Percentiles rank a stretch among this genome's conserved stretches.
These are phyloP conservation scores for Fusarium ramigenum DNA, from an alignment of 2,329 filamentous ascomycete species.

Conservation along the genomic window DNA sequence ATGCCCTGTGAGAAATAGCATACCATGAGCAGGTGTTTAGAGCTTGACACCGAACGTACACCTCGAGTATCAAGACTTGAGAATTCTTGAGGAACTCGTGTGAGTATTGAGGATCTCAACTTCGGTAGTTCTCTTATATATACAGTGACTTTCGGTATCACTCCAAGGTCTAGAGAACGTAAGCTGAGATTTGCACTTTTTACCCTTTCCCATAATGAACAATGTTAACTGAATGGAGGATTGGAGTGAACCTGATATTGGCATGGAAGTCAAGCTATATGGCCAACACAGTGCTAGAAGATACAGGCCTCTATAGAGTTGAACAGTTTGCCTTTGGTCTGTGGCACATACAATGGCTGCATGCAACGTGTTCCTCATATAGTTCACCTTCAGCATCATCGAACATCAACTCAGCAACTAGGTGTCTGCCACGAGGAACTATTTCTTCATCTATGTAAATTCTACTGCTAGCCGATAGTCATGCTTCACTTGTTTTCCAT, in stretches of 20 bases:
- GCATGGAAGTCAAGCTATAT: not conserved
- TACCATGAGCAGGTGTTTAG: not conserved
- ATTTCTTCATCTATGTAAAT: not conserved
- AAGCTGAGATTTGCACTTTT: not conserved
- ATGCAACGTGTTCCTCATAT: not conserved
- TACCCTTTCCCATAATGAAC: not conserved
- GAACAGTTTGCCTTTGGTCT: fast-evolving
- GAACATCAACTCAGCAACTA: not conserved
- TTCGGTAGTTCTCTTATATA: fast-evolving
- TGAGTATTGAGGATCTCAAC: not conserved
- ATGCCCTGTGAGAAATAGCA: not conserved
- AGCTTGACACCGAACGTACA: not conserved
- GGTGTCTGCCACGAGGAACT: not conserved
- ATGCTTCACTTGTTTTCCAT: not conserved
- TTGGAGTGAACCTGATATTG: no score
- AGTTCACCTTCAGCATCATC: not conserved
- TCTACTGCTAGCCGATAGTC: not conserved
- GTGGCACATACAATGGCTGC: not conserved
- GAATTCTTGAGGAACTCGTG: not conserved
- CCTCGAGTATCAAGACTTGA: not conserved
- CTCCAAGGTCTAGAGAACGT: not conserved
- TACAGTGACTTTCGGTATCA: not conserved
- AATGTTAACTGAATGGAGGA: not conserved
- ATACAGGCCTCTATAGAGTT: fast-evolving
- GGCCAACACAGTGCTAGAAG: not conserved